Evolutionary conservation across 1,139 yeast species (phyloP).

Genomic region (Suhomyces ambrosiae): DNA sequence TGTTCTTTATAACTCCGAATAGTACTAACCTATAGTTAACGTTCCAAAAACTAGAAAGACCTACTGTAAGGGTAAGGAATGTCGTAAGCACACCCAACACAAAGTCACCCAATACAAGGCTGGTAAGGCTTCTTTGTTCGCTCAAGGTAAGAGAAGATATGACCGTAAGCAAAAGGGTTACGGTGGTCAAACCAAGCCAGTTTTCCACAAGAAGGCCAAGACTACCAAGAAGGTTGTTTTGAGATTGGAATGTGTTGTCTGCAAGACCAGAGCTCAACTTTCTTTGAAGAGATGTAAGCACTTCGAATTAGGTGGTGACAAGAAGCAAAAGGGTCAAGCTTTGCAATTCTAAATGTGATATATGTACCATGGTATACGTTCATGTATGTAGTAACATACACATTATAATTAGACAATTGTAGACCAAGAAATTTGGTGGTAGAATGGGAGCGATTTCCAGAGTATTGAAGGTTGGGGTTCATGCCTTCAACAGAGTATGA

Average conservation of each 20-base stretch:
- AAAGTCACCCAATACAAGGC: constrained; percentile 99
- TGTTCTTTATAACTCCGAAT: not conserved
- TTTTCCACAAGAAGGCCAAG: constrained; percentile 99
- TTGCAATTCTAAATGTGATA: constrained; percentile 71
- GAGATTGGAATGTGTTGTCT: constrained; percentile 97
- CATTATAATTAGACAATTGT: constrained; percentile 7
- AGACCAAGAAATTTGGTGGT: not conserved
- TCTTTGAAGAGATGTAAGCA: constrained; percentile 99
- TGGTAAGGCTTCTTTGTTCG: constrained; percentile 98
- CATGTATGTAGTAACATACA: constrained; percentile 13
- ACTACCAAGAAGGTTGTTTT: constrained; percentile 99
- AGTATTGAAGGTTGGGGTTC: too few relatives aligned
- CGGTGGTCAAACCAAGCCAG: constrained; percentile 99
- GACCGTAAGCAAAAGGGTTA: constrained; percentile 99
- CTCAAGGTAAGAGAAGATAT: constrained; percentile 99
- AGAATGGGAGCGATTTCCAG: not conserved
- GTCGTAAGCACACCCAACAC: constrained; percentile 99
- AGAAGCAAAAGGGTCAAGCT: constrained; percentile 99
- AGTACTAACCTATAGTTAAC: constrained; percentile 72
- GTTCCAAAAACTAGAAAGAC: constrained; percentile 99
- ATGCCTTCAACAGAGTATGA: too few relatives aligned
- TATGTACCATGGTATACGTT: constrained; percentile 12
- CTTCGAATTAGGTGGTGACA: constrained; percentile 99
- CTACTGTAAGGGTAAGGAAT: constrained; percentile 98
- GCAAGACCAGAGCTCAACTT: constrained; percentile 99